Base-by-base conservation (phyloP, 2,329 filamentous ascomycete genomes). In the Sclerotiophoma versabilis region DNA sequence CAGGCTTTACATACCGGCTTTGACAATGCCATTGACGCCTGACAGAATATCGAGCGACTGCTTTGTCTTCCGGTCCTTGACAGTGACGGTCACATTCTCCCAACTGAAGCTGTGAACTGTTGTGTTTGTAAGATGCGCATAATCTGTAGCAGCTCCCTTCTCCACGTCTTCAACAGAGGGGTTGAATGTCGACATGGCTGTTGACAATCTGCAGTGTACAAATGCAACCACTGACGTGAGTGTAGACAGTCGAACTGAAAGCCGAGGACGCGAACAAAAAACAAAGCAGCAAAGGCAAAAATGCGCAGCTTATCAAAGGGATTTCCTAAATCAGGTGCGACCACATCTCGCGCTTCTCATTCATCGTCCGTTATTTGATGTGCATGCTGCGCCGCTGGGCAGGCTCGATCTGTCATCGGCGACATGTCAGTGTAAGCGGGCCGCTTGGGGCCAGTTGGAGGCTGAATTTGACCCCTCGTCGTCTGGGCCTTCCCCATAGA, bases 21-120 rank as follows among this genome's bases (percentile, higher is more conserved):
- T 77, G 37, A 90, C 84, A 44, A 85, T 75, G 10, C 90, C 90
- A 65, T 82, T 81, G 41, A 88, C 82, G 61, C 84, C 78, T 26
- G 83, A 80, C 4, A 93, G 80, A 53, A 93, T 86, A 15, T 81
- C 78, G 61, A 86, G 85, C 1, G 84, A 80, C 58, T 84, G 69
- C 63, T 88, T 87, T 1, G 87, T 87, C 58, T 84, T 79, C 5
- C 84, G 80, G 72, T 93, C 89, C 64, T 90, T 90, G 60, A 93
- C 89, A 0, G 82, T 87, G 41, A 93, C 90, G 0, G 81, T 86
- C 44, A 92, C 77, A 48, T 82, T 79, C 39, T 80, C 78, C 89
- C 90, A 93, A 3, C 84, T 80, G 60, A 92, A 85, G 63, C 75
- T 84, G 23, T 81, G 78, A 33, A 93, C 84, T 0, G 82, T 83